Base-by-base conservation (phyloP, 441 rosid species). In the Populus hybrid region DNA sequence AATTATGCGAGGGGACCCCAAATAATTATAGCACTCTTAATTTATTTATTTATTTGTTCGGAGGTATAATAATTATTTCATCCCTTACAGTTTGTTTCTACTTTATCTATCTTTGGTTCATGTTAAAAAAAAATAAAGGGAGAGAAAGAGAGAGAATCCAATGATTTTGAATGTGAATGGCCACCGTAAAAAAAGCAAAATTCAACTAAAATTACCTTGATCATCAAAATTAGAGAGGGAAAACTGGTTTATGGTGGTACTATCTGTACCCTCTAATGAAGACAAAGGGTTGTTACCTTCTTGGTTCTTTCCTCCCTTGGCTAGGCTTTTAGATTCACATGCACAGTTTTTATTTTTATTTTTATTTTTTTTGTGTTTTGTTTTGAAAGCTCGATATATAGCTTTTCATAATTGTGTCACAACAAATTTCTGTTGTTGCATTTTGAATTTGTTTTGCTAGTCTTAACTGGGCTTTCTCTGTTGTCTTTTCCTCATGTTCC, bases 271-370 rank as follows among this genome's bases (percentile, higher is more conserved):
- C 59, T 14, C 21, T 3, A 36, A 64, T 23, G 36, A 19, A 35
- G 42, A 69, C 61, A 69, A 66, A 23, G 28, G 32, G 9, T 4
- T 73, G 42, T 69, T 53, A 65, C 65, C 80, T 76, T 78, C 83
- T 53, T 1, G 83, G 83, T 75, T 75, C 28, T 36, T 78, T 73
- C 83, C 86, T 83, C 67, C 65, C 76, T 5, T 18, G 61, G 61
- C n/a, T 53, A 53, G 61, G 61, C 61, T 53, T 53, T 53, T 53
- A 53, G 61, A 53, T 53, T 53, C 61, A 6, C 61, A 53, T 53
- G 61, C 61, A 18, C 57, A 14, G 1, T 12, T 38, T 38, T 38
- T 38, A 9, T 38, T 18, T 12, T 26, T 26, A 26, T 26, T 26
- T 26, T 26, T 26, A 26, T 26, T 26, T 26, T 26, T 24, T 26